Evolutionary conservation across 371 early-diverging fungal species (phyloP).

Genomic region (Apophysomyces elegans): DNA sequence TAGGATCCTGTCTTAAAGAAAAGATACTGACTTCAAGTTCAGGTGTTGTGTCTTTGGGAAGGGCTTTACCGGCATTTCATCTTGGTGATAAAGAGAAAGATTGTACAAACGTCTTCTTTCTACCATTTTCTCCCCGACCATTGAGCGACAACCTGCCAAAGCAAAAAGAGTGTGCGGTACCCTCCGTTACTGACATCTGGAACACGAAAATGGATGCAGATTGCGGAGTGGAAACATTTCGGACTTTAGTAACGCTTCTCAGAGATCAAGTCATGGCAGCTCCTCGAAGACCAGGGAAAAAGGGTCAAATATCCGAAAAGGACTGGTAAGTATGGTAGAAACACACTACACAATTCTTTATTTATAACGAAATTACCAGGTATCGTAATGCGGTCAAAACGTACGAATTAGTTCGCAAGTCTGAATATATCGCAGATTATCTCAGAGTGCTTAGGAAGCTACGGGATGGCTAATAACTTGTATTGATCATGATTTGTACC

Average conservation of each 20-base stretch:
- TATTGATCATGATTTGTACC: background rate
- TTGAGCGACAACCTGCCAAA: slow-evolving; percentile 8
- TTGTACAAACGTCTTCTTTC: slow-evolving; percentile 36
- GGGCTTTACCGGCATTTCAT: slow-evolving; percentile 30
- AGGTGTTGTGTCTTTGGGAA: slow-evolving; percentile 38
- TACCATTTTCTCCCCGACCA: slow-evolving; percentile 25
- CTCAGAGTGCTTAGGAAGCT: slow-evolving; percentile 19
- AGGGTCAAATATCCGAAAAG: slow-evolving; percentile 56
- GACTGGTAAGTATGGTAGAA: slow-evolving; percentile 43
- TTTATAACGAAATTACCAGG: slow-evolving; percentile 29
- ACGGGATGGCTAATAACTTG: slow-evolving; percentile 1
- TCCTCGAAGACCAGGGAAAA: slow-evolving; percentile 49
- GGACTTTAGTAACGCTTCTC: slow-evolving; percentile 33
- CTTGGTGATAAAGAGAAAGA: background rate
- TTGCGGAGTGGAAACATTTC: slow-evolving; percentile 36
- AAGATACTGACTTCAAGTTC: background rate
- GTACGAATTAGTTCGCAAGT: slow-evolving; percentile 44
- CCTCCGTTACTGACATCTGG: background rate
- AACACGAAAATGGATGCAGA: background rate
- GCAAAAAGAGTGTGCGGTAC: background rate
- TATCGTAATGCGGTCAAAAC: slow-evolving; percentile 40
- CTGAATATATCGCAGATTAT: slow-evolving; percentile 43
- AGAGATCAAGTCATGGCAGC: slow-evolving; percentile 55
- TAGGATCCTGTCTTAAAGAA: background rate
- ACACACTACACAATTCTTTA: background rate